Conservation (phyloP, 2,329 filamentous ascomycete species). For the Plectosphaerella plurivora region DNA sequence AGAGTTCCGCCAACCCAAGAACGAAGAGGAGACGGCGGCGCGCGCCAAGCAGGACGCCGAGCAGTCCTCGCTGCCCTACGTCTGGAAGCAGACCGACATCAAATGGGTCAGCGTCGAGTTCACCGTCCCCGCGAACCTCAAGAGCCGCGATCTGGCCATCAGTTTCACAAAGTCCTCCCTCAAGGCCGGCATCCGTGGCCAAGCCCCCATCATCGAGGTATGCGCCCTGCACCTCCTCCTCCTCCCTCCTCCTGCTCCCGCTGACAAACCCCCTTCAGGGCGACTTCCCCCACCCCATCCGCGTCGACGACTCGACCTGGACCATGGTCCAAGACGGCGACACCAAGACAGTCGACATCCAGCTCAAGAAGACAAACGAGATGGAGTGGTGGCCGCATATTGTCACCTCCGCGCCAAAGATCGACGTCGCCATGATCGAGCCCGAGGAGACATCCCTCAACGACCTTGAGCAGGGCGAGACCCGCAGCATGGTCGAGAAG, state of each 20-base stretch:
- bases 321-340: conserved; percentile 71
- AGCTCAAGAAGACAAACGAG: conserved; percentile 94
- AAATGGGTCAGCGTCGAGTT: conserved; percentile 78
- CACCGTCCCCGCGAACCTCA: conserved; percentile 74
- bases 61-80: conserved; percentile 89
- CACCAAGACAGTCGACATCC: conserved; percentile 66
- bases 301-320: conserved; percentile 89
- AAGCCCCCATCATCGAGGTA: conserved; percentile 78
- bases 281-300: conserved; percentile 74
- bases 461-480: conserved; percentile 84
- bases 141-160: conserved; percentile 78
- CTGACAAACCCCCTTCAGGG: conserved; percentile 51
- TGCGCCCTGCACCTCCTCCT: not conserved
- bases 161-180: conserved; percentile 76
- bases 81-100: conserved; percentile 87
- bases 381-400: conserved; percentile 99
- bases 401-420: conserved; percentile 78
- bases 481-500: conserved; percentile 97
- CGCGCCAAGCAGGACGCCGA: conserved; percentile 75
- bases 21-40: conserved; percentile 54
- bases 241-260: not conserved
- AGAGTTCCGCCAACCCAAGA: conserved; percentile 39
- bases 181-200: conserved; percentile 80
- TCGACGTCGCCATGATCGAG: conserved; percentile 92
- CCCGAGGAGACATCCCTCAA: conserved; percentile 89